Conservation (phyloP, 2,329 filamentous ascomycete species). For the Leptographium radiaticola region DNA sequence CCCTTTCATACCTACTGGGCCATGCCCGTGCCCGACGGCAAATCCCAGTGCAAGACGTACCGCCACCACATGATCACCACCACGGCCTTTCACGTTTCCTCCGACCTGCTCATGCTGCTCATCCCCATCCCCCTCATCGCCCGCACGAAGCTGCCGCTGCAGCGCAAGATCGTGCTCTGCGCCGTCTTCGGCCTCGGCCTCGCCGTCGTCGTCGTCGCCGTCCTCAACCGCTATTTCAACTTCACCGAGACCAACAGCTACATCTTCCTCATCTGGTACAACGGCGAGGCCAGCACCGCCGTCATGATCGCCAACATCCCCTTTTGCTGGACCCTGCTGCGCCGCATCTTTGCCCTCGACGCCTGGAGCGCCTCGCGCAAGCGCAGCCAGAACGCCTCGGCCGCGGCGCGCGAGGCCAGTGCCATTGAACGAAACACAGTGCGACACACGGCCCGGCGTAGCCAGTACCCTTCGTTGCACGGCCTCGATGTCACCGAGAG, state of each 20-base stretch:
- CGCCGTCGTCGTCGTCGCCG: slow-evolving; percentile 39
- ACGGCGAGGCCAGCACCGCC: slow-evolving; percentile 44
- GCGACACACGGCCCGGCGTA: neutral
- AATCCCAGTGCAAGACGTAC: slow-evolving; percentile 31
- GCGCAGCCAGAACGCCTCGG: neutral
- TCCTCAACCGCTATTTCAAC: slow-evolving; percentile 49
- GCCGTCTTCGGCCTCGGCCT: slow-evolving; percentile 43
- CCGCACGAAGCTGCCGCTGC: slow-evolving; percentile 22
- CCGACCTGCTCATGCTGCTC: slow-evolving; percentile 30
- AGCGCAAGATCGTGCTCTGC: slow-evolving; percentile 35
- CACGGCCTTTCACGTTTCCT: slow-evolving; percentile 32
- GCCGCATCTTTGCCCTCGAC: slow-evolving; percentile 22
- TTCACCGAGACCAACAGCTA: slow-evolving; percentile 42
- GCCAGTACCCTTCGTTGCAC: neutral
- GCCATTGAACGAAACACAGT: neutral
- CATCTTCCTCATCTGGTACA: slow-evolving; percentile 47
- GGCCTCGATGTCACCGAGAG: slow-evolving; percentile 2
- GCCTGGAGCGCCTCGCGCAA: slow-evolving; percentile 8
- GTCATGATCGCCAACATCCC: slow-evolving; percentile 49
- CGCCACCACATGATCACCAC: slow-evolving; percentile 33
- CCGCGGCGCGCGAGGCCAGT: neutral
- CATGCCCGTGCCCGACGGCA: slow-evolving; percentile 24
- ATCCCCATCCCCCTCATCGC: slow-evolving; percentile 32
- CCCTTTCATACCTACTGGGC: slow-evolving; percentile 39
- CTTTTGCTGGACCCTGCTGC: slow-evolving; percentile 43